Evolutionary conservation across 805 yeast genomes (phyloP).

Genomic region (Wickerhamiella alocasiicola): DNA sequence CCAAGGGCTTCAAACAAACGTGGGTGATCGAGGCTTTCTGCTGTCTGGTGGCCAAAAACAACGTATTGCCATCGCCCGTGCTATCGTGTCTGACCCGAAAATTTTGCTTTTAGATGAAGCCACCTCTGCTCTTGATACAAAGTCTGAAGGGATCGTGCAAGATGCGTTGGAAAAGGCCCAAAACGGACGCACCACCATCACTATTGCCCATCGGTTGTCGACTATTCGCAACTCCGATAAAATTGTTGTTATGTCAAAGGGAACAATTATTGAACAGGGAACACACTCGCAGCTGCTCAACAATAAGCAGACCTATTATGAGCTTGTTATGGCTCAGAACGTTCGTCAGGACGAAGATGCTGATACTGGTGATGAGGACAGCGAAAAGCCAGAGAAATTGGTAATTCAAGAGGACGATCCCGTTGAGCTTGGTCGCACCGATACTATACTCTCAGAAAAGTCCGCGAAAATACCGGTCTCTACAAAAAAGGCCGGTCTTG

Average conservation of each 20-base stretch:
- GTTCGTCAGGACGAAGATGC: conserved; percentile 13
- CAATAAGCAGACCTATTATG: conserved; percentile 22
- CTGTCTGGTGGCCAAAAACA: conserved; percentile 65
- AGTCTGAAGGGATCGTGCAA: conserved; percentile 32
- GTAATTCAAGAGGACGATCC: conserved; percentile 3
- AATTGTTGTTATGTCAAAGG: conserved; percentile 40
- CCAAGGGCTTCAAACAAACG: conserved; percentile 67
- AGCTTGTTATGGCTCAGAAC: conserved; percentile 29
- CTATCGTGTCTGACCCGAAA: conserved; percentile 49
- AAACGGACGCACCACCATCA: conserved; percentile 36
- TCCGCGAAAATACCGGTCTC: background rate
- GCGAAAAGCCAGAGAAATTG: conserved; percentile 2
- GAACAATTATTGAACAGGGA: conserved; percentile 40
- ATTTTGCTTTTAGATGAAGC: conserved; percentile 53
- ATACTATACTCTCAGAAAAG: background rate
- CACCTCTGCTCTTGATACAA: conserved; percentile 45
- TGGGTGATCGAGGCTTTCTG: conserved; percentile 45
- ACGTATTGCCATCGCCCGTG: conserved; percentile 59
- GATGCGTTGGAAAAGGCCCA: conserved; percentile 31
- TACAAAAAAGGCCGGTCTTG: conserved; percentile 1
- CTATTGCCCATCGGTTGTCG: conserved; percentile 46
- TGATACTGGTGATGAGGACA: background rate
- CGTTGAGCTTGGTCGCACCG: background rate
- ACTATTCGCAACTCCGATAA: conserved; percentile 46
- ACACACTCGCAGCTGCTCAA: conserved; percentile 29